Conservation (phyloP, 768 basidiomycete species). For the Tremella fuciformis region DNA sequence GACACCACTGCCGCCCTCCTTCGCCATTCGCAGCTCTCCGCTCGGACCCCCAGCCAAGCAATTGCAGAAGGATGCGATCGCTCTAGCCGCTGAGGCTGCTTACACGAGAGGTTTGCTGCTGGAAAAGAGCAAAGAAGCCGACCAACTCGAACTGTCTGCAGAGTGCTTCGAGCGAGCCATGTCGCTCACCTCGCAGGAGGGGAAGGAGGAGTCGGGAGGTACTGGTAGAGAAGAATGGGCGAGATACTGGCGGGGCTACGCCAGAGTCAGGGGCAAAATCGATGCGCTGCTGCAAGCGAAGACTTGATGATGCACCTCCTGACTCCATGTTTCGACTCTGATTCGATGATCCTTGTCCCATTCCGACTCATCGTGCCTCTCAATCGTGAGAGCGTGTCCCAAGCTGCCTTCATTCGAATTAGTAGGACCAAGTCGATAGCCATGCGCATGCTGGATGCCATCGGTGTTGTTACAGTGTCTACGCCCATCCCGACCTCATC, state of each 20-base stretch:
- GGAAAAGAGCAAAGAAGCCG: conserved; percentile 21
- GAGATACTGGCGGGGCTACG: conserved; percentile 44
- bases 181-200: conserved; percentile 32
- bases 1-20: conserved; percentile 10
- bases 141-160: conserved; percentile 27
- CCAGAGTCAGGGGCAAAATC: conserved; percentile 38
- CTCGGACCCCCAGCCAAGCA: conserved; percentile 21
- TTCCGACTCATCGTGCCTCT: too few species aligned
- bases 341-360: too few species aligned
- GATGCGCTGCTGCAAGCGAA: conserved; percentile 19
- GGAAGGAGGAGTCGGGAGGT: conserved; percentile 25
- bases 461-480: too few species aligned
- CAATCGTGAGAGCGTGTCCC: neutral
- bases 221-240: conserved; percentile 31
- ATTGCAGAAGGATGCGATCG: conserved; percentile 35
- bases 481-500: neutral
- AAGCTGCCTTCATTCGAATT: neutral
- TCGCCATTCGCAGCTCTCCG: conserved; percentile 6
- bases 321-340: too few species aligned
- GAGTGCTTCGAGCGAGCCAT: conserved; percentile 47
- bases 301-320: neutral
- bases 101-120: conserved; percentile 36
- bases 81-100: conserved; percentile 38
- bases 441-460: conserved; percentile 11
- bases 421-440: neutral